phyloP scores from a whole-genome alignment of 2,329 filamentous ascomycete species.

The Fusarium tricinctum region DNA sequence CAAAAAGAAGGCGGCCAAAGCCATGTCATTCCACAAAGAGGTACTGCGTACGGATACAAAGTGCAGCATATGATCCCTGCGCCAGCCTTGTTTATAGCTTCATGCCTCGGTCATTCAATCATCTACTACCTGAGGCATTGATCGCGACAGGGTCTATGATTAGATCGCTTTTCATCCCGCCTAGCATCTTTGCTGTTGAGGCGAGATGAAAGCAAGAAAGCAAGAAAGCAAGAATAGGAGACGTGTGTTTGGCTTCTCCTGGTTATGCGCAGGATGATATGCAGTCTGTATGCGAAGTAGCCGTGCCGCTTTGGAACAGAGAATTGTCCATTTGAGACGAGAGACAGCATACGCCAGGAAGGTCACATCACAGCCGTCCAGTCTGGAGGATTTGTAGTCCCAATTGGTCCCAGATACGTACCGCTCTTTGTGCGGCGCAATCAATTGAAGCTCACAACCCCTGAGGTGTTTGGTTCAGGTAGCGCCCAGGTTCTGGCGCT shows the following conservation, averaged over 20 bases:
- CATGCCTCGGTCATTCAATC: slow-evolving; percentile 24
- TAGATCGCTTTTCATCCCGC: slow-evolving; percentile 8
- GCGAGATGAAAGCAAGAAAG: slow-evolving; percentile 20
- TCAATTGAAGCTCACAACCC: slow-evolving; percentile 23
- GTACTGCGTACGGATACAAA: neutral
- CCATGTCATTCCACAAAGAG: slow-evolving; percentile 14
- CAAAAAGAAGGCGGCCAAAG: neutral
- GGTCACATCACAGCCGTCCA: slow-evolving; percentile 29
- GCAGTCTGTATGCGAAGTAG: neutral
- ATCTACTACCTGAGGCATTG: slow-evolving; percentile 38
- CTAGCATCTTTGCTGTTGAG: neutral
- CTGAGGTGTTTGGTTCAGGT: slow-evolving; percentile 23
- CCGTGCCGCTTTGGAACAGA: slow-evolving; percentile 6
- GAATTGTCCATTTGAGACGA: slow-evolving; percentile 6
- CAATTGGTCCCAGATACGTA: slow-evolving; percentile 17
- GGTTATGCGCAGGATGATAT: neutral
- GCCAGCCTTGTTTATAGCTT: slow-evolving; percentile 21
- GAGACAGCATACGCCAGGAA: slow-evolving; percentile 9
- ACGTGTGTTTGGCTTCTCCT: neutral
- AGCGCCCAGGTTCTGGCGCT: slow-evolving; percentile 31
- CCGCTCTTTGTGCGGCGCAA: slow-evolving; percentile 29
- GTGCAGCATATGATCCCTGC: slow-evolving; percentile 12
- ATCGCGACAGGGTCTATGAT: slow-evolving; percentile 14
- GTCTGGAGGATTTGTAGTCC: neutral
- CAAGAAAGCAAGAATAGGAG: slow-evolving; percentile 5